A percentile compares a stretch with the other conserved stretches of the same genome.
Conservation (phyloP, 371 early-diverging fungal genomes). For the Saksenaea oblongispora region DNA sequence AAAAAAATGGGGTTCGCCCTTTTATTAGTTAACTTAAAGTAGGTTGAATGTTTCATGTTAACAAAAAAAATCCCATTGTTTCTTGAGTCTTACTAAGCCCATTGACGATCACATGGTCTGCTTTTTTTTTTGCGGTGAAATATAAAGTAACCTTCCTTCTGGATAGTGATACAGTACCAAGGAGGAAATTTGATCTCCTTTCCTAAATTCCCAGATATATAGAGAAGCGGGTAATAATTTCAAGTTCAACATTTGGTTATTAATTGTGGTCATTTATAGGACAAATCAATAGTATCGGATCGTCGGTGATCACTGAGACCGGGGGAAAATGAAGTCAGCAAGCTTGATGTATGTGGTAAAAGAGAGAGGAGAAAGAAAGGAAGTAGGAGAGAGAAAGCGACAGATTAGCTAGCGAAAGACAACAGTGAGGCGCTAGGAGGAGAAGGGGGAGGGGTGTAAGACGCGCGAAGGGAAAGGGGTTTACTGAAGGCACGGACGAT, state of each 20-base stretch:
- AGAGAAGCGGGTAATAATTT: too few relatives aligned
- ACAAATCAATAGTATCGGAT: neutral
- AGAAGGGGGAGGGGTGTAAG: neutral
- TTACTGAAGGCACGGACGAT: constrained; percentile 6
- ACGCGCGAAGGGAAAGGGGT: constrained; percentile 4
- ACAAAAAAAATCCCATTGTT: too few relatives aligned
- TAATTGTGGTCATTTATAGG: neutral
- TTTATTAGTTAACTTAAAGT: too few relatives aligned
- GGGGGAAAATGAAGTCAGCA: neutral
- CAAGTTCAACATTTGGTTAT: neutral
- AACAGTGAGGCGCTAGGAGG: neutral
- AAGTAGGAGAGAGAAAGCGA: neutral
- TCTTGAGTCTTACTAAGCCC: too few relatives aligned
- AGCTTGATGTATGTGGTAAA: neutral
- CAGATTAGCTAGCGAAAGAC: neutral
- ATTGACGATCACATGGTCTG: too few relatives aligned
- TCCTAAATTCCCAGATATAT: too few relatives aligned
- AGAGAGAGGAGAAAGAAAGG: neutral
- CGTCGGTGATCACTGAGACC: neutral
- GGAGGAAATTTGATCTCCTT: too few relatives aligned
- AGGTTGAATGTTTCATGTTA: too few relatives aligned
- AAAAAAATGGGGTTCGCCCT: too few relatives aligned
- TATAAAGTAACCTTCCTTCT: too few relatives aligned
- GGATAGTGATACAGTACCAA: too few relatives aligned
- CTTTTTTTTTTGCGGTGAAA: too few relatives aligned